Base-by-base conservation (phyloP, 495 filamentous ascomycete species). In the Tricharina praecox region DNA sequence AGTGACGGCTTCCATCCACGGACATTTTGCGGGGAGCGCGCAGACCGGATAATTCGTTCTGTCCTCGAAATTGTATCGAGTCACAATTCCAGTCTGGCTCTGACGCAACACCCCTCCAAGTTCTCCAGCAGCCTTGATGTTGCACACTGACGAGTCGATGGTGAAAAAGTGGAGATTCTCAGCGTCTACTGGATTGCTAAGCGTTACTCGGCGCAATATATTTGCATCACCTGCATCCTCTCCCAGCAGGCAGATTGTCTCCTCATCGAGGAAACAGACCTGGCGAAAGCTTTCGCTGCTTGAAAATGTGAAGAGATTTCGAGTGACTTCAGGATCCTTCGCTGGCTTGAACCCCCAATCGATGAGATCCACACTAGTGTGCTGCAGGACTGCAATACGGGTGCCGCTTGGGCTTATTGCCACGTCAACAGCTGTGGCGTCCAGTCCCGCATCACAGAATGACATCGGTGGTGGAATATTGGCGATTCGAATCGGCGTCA, bases 401-500 rank as follows among this genome's bases (percentile, higher is more conserved):
- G 68, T 72, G 30, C 75, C 74, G 18, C 72, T 71, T 23, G 68
- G 67, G 53, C 75, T 77, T 51, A 93, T 76, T 3, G 81, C 77
- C 41, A 86, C 74, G 61, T 95, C 86, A 46, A 82, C 66, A 7
- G 72, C 69, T 43, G 77, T 78, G 2, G 71, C 71, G 33, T 70
- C 68, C 23, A 84, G 58, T 19, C 65, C 51, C 39, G 95, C 55
- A 50, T 93, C 84, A 54, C 77, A 77, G 46, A 87, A 69, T 13
- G 87, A 75, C 85, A 95, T 93, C 25, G 90, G 90, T 28, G 90
- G 90, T 32, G 90, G 90, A 13, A 92, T 72, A 54, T 88, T 93
- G 33, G 84, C 79, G 39, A 78, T 67, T 49, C 82, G 70, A 56
- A 96, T 69, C 3, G 92, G 83, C 3, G 90, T 95, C 41, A 96